Conservation (phyloP, 768 basidiomycete species). For the Tephrocybe sp. region DNA sequence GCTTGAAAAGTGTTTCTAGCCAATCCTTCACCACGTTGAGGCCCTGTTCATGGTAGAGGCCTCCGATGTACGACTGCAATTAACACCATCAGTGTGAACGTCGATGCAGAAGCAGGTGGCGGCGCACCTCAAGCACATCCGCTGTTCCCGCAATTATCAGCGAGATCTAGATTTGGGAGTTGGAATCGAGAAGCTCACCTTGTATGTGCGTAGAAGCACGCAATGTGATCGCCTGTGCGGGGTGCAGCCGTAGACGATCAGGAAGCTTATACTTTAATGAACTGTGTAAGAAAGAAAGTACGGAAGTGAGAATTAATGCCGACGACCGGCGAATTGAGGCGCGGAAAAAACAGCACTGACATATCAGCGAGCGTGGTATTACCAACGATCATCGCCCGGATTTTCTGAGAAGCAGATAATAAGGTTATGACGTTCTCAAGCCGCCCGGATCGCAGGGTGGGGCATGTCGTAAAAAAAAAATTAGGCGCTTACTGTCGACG, state of each 20-base stretch:
- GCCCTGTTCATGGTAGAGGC: constrained; percentile 71
- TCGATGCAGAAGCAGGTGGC: neutral
- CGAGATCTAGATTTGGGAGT: constrained; percentile 4
- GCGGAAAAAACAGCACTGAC: no score
- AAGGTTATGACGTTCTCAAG: neutral
- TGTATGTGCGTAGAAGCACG: constrained; percentile 70
- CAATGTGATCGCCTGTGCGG: constrained; percentile 71
- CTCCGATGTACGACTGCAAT: constrained; percentile 77
- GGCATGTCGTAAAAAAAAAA: constrained; percentile 14
- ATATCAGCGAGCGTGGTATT: constrained; percentile 74
- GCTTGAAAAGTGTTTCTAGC: constrained; percentile 62
- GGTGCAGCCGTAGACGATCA: constrained; percentile 61
- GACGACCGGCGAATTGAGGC: neutral
- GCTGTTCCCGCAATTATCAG: constrained; percentile 39
- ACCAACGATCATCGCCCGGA: constrained; percentile 72
- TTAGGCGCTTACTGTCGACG: constrained; percentile 59
- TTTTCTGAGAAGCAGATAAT: constrained; percentile 55
- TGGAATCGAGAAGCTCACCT: constrained; percentile 41
- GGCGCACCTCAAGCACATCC: constrained; percentile 73
- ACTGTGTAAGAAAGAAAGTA: constrained; percentile 32
- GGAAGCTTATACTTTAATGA: constrained; percentile 67
- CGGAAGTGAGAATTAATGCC: constrained; percentile 3
- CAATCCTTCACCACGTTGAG: constrained; percentile 54
- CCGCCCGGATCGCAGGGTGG: constrained; percentile 10
- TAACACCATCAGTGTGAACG: constrained; percentile 6